A percentile compares a stretch with the other conserved stretches of the same genome.
phyloP scores from a whole-genome alignment of 768 basidiomycete species.

The Amanita thiersii region DNA sequence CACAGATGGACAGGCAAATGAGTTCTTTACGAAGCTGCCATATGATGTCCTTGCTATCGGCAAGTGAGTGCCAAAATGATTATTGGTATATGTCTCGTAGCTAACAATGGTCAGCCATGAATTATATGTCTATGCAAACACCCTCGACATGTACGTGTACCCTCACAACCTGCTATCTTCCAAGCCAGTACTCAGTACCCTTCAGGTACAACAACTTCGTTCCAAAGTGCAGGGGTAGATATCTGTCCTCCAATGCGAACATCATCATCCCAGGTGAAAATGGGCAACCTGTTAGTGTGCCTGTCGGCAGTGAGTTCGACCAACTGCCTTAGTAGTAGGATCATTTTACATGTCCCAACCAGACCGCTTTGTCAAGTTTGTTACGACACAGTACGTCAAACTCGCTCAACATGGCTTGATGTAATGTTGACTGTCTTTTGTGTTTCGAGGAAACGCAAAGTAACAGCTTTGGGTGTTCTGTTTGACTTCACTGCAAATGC shows the following conservation, averaged over 20 bases:
- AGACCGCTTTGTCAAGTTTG: slow-evolving; percentile 66
- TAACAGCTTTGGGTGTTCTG: slow-evolving; percentile 77
- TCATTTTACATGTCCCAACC: too few species aligned
- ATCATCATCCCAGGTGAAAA: slow-evolving; percentile 54
- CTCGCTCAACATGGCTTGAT: background rate
- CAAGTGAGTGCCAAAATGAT: too few species aligned
- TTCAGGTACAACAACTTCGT: slow-evolving; percentile 57
- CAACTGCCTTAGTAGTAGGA: too few species aligned
- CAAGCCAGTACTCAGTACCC: slow-evolving; percentile 3
- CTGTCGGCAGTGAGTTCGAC: slow-evolving; percentile 31
- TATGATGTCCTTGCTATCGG: slow-evolving; percentile 84
- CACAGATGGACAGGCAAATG: slow-evolving; percentile 61
- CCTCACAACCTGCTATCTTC: too few species aligned
- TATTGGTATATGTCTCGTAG: too few species aligned
- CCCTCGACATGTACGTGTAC: slow-evolving; percentile 53
- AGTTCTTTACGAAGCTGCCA: slow-evolving; percentile 62
- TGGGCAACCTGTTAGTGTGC: slow-evolving; percentile 25
- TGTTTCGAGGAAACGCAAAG: slow-evolving; percentile 56
- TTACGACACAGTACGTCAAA: slow-evolving; percentile 51
- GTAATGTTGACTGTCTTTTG: background rate
- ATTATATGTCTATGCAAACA: slow-evolving; percentile 61
- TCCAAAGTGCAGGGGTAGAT: slow-evolving; percentile 58
- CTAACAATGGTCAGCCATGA: slow-evolving; percentile 62
- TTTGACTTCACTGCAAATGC: slow-evolving; percentile 72
- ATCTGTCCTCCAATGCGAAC: slow-evolving; percentile 81